These are phyloP conservation scores for Naganishia sp. DNA, from an alignment of 1,284 basidiomycete genomes.

Conservation along the genomic window DNA sequence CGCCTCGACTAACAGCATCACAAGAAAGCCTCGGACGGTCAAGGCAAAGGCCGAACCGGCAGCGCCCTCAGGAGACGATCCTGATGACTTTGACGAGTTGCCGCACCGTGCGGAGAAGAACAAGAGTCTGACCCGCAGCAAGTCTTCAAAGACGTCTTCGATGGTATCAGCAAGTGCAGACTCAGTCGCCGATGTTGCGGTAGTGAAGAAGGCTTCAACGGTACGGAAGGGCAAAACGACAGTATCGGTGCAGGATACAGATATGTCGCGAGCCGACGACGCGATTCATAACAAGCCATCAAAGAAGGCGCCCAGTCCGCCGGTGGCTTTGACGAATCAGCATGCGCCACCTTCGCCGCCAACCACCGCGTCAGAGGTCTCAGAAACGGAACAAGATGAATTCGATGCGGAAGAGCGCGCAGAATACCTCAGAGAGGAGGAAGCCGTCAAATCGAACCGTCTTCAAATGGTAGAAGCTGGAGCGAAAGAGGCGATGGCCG, in stretches of 20 bases:
- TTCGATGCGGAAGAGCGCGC: conserved; percentile 21
- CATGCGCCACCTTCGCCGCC: conserved; percentile 10
- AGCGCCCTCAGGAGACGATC: neutral
- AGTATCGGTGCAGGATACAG: too few species aligned
- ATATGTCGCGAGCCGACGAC: neutral
- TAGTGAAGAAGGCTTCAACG: neutral
- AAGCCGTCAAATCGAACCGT: conserved; percentile 30
- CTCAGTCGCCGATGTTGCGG: neutral
- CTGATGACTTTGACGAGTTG: conserved; percentile 19
- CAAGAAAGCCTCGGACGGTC: conserved; percentile 2
- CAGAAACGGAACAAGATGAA: conserved; percentile 11
- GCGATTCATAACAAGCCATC: neutral
- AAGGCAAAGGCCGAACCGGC: conserved; percentile 5
- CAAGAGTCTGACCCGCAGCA: conserved; percentile 10
- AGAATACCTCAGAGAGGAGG: conserved; percentile 19
- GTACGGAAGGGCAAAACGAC: neutral
- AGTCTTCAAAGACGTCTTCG: neutral
- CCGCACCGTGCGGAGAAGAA: neutral
- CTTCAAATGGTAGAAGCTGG: conserved; percentile 36
- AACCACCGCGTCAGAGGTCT: conserved; percentile 4
- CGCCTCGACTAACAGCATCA: neutral
- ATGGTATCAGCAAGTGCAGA: neutral
- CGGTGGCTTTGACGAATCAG: neutral
- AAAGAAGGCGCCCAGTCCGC: neutral
- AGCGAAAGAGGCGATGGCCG: conserved; percentile 41